These are phyloP conservation scores for Fremontodendron californicum DNA, from an alignment of 345 rosid genomes.

Conservation along the genomic window DNA sequence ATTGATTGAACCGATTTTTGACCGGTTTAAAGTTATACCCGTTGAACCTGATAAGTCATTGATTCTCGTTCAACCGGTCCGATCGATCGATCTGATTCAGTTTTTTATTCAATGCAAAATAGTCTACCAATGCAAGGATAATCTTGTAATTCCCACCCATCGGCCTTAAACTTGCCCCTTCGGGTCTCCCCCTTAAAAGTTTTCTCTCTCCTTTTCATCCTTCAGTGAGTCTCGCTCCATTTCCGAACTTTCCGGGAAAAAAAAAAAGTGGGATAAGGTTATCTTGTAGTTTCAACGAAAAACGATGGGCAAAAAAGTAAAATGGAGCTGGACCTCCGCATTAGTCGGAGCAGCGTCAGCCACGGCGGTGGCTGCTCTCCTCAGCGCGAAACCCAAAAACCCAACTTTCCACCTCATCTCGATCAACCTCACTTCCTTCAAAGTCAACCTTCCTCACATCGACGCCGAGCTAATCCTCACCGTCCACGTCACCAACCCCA, in stretches of 20 bases:
- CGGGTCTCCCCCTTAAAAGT: neutral
- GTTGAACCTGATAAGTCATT: no score
- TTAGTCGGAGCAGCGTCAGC: constrained; percentile 66
- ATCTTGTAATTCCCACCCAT: neutral
- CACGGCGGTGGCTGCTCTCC: constrained; percentile 39
- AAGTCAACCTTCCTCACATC: constrained; percentile 63
- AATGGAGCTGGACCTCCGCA: constrained; percentile 83
- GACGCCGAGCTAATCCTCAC: constrained; percentile 76
- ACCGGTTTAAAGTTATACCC: no score
- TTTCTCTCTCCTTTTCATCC: neutral
- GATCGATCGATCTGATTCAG: no score
- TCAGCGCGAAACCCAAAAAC: constrained; percentile 63
- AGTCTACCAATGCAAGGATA: neutral
- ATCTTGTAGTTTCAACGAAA: neutral
- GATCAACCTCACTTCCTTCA: constrained; percentile 68
- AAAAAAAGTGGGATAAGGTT: neutral
- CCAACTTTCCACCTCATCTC: constrained; percentile 81
- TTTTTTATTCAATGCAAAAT: no score
- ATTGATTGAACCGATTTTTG: no score
- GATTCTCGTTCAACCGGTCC: no score
- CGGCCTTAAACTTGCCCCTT: neutral
- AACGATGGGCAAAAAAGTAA: constrained; percentile 44
- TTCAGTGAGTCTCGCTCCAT: neutral
- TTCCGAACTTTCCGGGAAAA: neutral
- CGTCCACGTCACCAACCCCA: constrained; percentile 85